Conservation (phyloP, 345 rosid species). For the Geranium brycei region DNA sequence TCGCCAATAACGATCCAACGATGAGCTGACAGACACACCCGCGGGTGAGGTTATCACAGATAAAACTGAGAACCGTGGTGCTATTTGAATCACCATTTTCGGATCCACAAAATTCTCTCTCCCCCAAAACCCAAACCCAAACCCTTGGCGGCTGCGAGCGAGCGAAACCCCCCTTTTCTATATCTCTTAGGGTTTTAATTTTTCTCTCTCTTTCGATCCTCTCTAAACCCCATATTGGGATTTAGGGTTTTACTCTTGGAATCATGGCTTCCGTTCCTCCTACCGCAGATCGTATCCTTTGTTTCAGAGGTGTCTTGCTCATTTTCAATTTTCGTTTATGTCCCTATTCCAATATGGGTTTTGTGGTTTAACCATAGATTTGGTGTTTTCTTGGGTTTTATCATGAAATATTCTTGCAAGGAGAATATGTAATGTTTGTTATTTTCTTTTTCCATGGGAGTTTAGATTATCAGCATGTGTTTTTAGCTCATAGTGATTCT, state of each 20-base stretch:
- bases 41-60: too few relatives aligned
- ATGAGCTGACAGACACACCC: too few relatives aligned
- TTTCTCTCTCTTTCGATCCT: not conserved
- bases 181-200: not conserved
- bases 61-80: slow-evolving; percentile 17
- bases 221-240: slow-evolving; percentile 8
- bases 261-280: slow-evolving; percentile 62
- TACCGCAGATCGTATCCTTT: slow-evolving; percentile 75
- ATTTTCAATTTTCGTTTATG: not conserved
- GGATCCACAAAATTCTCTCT: slow-evolving; percentile 24
- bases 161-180: slow-evolving; percentile 2
- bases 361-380: too few relatives aligned
- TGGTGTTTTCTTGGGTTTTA: too few relatives aligned
- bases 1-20: too few relatives aligned
- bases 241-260: not conserved
- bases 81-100: slow-evolving; percentile 44
- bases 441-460: too few relatives aligned
- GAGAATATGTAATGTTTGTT: too few relatives aligned
- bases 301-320: not conserved
- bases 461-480: too few relatives aligned
- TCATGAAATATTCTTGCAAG: too few relatives aligned
- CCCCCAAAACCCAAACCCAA: slow-evolving; percentile 22
- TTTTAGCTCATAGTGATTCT: too few relatives aligned
- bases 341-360: slow-evolving; percentile 12
- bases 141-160: slow-evolving; percentile 4